Percentiles rank a stretch among this genome's conserved stretches.
phyloP scores from a whole-genome alignment of 1,139 yeast genomes.

The Blastobotrys illinoisensis region DNA sequence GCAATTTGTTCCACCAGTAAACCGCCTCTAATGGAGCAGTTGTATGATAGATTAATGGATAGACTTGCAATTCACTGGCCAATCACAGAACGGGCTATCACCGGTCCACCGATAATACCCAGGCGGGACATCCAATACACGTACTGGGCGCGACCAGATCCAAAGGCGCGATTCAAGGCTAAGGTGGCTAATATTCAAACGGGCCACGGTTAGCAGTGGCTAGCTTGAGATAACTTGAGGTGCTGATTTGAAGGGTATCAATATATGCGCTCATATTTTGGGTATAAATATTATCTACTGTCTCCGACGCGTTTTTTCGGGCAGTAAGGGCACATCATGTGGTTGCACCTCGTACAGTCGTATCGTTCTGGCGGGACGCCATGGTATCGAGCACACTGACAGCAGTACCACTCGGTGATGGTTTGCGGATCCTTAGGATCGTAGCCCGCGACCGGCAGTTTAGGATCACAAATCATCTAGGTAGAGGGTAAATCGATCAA shows the following conservation, averaged over 20 bases:
- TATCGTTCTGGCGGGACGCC: constrained; percentile 32
- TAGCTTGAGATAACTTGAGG: too few species aligned
- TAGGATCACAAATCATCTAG: neutral
- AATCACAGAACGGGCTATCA: too few species aligned
- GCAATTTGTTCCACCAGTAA: too few species aligned
- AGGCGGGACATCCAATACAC: too few species aligned
- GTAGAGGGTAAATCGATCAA: neutral
- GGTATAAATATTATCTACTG: constrained; percentile 2
- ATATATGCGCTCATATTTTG: neutral
- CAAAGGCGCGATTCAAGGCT: too few species aligned
- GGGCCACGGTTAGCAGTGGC: too few species aligned
- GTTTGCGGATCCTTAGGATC: constrained; percentile 32
- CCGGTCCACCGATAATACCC: too few species aligned
- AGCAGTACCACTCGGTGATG: constrained; percentile 37
- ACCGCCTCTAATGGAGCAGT: too few species aligned
- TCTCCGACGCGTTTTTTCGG: constrained; percentile 28
- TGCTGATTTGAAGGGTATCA: neutral
- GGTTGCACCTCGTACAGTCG: constrained; percentile 33
- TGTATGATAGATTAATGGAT: too few species aligned
- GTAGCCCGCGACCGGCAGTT: constrained; percentile 6
- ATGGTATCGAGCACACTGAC: constrained; percentile 34
- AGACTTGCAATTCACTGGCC: too few species aligned
- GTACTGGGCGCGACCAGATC: too few species aligned
- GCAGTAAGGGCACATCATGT: constrained; percentile 37
- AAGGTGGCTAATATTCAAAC: too few species aligned